Conservation (phyloP, 352 stramenopile species). For the Globisporangium solare region DNA sequence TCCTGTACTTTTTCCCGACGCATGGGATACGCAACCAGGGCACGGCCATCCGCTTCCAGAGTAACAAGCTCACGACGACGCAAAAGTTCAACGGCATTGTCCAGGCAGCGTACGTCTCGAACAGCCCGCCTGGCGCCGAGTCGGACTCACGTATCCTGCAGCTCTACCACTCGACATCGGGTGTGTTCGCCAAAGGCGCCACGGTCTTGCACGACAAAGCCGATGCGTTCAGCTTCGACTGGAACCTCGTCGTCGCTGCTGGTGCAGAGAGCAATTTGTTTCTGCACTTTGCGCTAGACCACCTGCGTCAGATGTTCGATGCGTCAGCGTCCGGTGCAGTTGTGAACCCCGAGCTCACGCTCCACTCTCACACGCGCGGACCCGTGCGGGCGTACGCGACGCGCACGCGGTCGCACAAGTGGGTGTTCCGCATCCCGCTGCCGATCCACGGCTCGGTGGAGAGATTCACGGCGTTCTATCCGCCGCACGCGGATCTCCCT, state of each 20-base stretch:
- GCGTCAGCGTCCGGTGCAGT: constrained; percentile 21
- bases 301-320: constrained; percentile 57
- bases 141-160: constrained; percentile 38
- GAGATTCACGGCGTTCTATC: constrained; percentile 46
- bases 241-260: constrained; percentile 24
- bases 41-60: constrained; percentile 24
- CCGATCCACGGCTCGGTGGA: constrained; percentile 37
- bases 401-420: constrained; percentile 17
- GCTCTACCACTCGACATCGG: constrained; percentile 52
- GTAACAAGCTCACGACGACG: constrained; percentile 48
- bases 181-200: constrained; percentile 40
- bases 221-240: constrained; percentile 61
- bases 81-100: constrained; percentile 58
- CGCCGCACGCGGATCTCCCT: constrained; percentile 26
- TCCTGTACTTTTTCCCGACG: constrained; percentile 56
- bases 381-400: constrained; percentile 55
- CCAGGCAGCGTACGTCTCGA: constrained; percentile 59
- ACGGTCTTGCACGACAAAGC: constrained; percentile 16
- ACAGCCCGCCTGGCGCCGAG: constrained; percentile 17
- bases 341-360: constrained; percentile 40
- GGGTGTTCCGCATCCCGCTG: constrained; percentile 44
- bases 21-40: neutral
- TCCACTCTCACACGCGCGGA: constrained; percentile 74
- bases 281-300: constrained; percentile 66
- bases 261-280: constrained; percentile 16